Conservation (phyloP, 2,329 filamentous ascomycete species). For the Trichoderma citrinoviride region DNA sequence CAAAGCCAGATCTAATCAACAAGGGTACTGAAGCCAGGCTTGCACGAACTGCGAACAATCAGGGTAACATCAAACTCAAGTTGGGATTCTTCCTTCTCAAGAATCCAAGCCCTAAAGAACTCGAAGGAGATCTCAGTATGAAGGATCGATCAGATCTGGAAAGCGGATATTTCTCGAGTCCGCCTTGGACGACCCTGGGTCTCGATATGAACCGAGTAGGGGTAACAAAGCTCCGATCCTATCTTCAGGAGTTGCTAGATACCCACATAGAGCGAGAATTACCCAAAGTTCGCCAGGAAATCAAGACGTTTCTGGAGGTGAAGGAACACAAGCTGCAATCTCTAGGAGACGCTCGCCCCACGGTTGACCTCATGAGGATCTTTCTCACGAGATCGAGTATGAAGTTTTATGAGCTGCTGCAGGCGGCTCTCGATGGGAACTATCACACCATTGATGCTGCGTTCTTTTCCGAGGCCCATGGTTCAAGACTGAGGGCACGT, state of each 20-base stretch:
- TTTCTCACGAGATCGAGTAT: neutral
- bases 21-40: neutral
- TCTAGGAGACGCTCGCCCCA: neutral
- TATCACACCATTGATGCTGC: neutral
- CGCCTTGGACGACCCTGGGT: neutral
- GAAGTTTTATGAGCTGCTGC: neutral
- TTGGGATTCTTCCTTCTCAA: neutral
- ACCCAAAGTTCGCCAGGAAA: neutral
- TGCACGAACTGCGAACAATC: neutral
- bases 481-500: neutral
- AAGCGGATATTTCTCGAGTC: neutral
- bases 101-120: neutral
- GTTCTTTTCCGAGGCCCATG: neutral
- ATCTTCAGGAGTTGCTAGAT: neutral
- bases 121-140: neutral
- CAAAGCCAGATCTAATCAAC: slow-evolving; percentile 7
- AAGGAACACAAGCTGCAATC: neutral
- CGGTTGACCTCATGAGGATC: neutral
- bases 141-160: neutral
- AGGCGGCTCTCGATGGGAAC: neutral
- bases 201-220: neutral
- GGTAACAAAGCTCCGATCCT: neutral
- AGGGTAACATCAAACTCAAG: neutral
- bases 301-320: neutral
- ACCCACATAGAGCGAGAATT: slow-evolving; percentile 4